Percentiles rank a stretch among this genome's conserved stretches.
Conservation (phyloP, 176 grass and related monocot species). For the Saccharum spontaneum region DNA sequence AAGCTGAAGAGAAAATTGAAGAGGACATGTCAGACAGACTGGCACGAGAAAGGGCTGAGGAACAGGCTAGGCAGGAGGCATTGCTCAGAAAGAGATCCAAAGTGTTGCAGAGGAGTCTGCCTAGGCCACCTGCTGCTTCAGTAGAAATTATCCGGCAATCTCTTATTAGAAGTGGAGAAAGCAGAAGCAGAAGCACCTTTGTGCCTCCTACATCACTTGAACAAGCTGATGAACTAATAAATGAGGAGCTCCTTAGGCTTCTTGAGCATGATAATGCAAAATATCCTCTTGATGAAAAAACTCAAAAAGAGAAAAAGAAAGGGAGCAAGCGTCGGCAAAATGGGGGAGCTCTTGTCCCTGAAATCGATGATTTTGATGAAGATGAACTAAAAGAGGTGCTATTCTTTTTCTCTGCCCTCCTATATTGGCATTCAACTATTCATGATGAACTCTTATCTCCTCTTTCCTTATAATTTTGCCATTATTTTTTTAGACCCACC, state of each 20-base stretch:
- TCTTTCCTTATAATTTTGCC: not conserved
- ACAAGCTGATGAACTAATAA: conserved; percentile 85
- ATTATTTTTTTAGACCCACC: not conserved
- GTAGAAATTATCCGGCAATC: conserved; percentile 68
- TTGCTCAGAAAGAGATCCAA: conserved; percentile 91
- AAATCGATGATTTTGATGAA: conserved; percentile 85
- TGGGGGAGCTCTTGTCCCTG: conserved; percentile 49
- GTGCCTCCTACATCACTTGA: conserved; percentile 86
- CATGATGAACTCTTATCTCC: not conserved
- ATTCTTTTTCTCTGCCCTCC: not conserved
- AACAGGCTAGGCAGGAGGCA: conserved; percentile 66
- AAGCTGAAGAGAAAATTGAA: conserved; percentile 75
- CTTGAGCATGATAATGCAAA: conserved; percentile 89
- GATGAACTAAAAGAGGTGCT: conserved; percentile 68
- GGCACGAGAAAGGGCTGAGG: conserved; percentile 74
- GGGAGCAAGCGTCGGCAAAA: conserved; percentile 44
- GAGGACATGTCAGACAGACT: conserved; percentile 84
- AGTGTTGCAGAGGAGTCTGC: conserved; percentile 88
- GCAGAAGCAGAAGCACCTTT: conserved; percentile 65
- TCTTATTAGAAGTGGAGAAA: conserved; percentile 77
- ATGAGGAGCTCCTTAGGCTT: conserved; percentile 66
- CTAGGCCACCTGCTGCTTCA: conserved; percentile 70
- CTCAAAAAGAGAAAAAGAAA: conserved; percentile 75
- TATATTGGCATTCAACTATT: not conserved
- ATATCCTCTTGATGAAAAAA: conserved; percentile 75